These are phyloP conservation scores for Sporothrix brunneoviolacea DNA, from an alignment of 2,329 filamentous ascomycete genomes.

Conservation along the genomic window DNA sequence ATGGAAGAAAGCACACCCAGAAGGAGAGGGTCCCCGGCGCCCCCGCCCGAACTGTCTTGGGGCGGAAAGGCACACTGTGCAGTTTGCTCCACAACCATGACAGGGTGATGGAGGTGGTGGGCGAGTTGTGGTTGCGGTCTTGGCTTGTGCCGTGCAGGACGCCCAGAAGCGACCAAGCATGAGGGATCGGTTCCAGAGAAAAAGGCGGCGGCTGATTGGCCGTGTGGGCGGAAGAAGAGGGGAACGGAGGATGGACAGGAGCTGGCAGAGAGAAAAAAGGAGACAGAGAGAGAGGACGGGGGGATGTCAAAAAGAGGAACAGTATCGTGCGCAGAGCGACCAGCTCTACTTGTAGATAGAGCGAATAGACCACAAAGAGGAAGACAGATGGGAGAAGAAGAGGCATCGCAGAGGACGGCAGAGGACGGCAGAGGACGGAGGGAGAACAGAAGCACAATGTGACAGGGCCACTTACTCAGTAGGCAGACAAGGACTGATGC, in stretches of 20 bases:
- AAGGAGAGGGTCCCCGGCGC: constrained; percentile 6
- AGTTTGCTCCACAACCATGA: not conserved
- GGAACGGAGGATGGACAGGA: constrained; percentile 3
- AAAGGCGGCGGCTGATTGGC: constrained; percentile 7
- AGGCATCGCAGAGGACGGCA: too few relatives aligned
- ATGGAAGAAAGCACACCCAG: not conserved
- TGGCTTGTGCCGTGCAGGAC: constrained; percentile 13
- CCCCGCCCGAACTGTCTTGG: constrained; percentile 13
- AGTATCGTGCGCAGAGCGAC: too few relatives aligned
- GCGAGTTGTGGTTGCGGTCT: constrained; percentile 2
- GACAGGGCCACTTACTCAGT: too few relatives aligned
- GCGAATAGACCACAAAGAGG: too few relatives aligned
- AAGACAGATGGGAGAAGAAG: too few relatives aligned
- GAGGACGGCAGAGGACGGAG: too few relatives aligned
- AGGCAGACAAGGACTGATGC: too few relatives aligned
- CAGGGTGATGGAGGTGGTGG: not conserved
- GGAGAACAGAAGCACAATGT: too few relatives aligned
- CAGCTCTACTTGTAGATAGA: too few relatives aligned
- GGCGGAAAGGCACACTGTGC: constrained; percentile 10
- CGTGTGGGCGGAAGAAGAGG: constrained; percentile 4
- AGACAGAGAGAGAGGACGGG: not conserved
- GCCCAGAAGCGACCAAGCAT: not conserved
- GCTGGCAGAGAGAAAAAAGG: not conserved
- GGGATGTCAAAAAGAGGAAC: not conserved
- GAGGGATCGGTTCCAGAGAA: constrained; percentile 6